Base-by-base conservation (phyloP, 2,329 filamentous ascomycete genomes). In the Diaporthe citriasiana region DNA sequence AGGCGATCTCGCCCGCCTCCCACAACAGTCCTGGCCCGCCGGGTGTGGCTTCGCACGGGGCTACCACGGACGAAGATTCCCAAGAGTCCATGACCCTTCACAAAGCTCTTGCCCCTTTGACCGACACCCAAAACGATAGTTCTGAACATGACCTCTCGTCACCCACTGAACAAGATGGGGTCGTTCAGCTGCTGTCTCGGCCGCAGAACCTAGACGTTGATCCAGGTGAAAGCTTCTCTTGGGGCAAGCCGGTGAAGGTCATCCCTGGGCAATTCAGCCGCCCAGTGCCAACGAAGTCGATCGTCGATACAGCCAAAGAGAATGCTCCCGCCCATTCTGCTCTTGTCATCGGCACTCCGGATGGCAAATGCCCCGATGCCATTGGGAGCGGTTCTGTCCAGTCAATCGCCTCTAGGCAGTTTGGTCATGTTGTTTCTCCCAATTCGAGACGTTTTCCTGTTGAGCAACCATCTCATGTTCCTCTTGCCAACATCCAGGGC, bases 261-360 rank as follows among this genome's bases (percentile, higher is more conserved):
- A 50, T 25, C 10, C 72, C 73, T 19, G 70, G 70, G 10, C 70
- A 76, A 33, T 74, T 74, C 56, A 45, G 72, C 35, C 45, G 65
- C 22, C 60, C 42, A 0, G 51, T 15, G 17, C 60, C 51, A n/a
- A 30, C 65, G 12, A 76, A 71, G 27, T 47, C 65, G 7, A 42
- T 25, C 2, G n/a, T 42, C 15, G 60, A 22, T 19, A 19, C 19
- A 22, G 17, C 45, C 27, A 38, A 42, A 27, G 47, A 50, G 8
- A 19, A 25, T 8, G 7, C 45, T 25, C 13, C 6, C 27, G 10
- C 22, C 25, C 27, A 17, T 35, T n/a, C 45, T 59, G 25, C 38
- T n/a, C 8, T 45, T 27, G 17, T 13, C 9, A 47, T 17, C 7
- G 27, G n/a, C 25, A 53, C n/a, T 7, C 38, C 35, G n/a, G 13